Conservation (phyloP, 371 early-diverging fungal species). For the Fennellomyces sp. region DNA sequence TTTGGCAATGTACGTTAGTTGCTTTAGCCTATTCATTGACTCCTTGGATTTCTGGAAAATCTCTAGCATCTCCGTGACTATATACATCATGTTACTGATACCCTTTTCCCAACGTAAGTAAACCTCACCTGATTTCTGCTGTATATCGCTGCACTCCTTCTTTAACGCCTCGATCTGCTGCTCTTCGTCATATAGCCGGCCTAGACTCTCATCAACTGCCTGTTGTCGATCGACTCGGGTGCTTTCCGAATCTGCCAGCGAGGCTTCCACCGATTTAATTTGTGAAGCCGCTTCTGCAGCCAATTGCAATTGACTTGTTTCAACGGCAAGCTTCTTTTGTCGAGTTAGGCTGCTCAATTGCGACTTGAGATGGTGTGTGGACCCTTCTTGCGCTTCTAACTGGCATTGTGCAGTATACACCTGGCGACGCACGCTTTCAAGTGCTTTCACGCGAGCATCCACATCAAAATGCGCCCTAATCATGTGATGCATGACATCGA, state of each 20-base stretch:
- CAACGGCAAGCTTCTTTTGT: slow-evolving; percentile 15
- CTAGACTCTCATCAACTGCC: not conserved
- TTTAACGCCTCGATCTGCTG: not conserved
- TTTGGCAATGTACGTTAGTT: not conserved
- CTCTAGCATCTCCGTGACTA: not conserved
- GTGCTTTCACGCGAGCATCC: not conserved
- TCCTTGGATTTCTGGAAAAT: slow-evolving; percentile 4
- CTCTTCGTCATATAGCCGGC: not conserved
- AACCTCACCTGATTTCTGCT: not conserved
- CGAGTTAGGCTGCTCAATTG: slow-evolving; percentile 9
- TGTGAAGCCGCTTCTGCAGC: slow-evolving; percentile 11
- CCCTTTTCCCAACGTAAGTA: not conserved
- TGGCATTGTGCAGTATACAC: slow-evolving; percentile 5
- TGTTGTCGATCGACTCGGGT: not conserved
- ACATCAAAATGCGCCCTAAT: slow-evolving; percentile 2
- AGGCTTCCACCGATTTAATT: not conserved
- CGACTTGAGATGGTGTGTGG: slow-evolving; percentile 1
- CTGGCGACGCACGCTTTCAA: slow-evolving; percentile 7
- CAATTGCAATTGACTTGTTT: slow-evolving; percentile 13
- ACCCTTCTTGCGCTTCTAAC: slow-evolving; percentile 12
- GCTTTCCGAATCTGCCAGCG: not conserved
- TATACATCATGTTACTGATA: not conserved
- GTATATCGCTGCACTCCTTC: not conserved
- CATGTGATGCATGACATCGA: too few relatives aligned
- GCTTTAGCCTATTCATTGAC: slow-evolving; percentile 5